Base-by-base conservation (phyloP, 495 filamentous ascomycete species). In the Aspergillus cristatus region DNA sequence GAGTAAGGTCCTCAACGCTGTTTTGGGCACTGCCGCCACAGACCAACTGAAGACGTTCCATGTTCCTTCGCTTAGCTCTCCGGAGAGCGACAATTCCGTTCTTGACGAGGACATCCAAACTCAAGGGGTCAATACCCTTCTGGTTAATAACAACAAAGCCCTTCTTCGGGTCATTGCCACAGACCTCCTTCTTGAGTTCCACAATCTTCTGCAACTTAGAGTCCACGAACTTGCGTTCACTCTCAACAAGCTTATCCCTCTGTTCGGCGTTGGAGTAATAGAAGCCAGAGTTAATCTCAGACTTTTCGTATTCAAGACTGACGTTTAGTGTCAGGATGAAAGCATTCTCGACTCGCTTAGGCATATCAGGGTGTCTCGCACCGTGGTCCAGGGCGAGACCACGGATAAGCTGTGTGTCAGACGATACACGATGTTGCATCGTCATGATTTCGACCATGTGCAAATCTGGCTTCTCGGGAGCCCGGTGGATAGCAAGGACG, bases 371-470 rank as follows among this genome's bases (percentile, higher is more conserved):
- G 57, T 99, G 91, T 53, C 91, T 76, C 3, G 91, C 91, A 47
- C 91, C 91, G 60, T 99, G 91, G 44, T 99, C 91, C 40, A 99
- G 67, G 6, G 86, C 91, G 22, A 99, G 73, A 37, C 91, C 91
- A 43, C 81, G 78, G 54, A 99, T 94, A 29, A 99, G 78, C 52
- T 94, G 87, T 17, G 91, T 99, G 59, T 99, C 91, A 8, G 91
- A 84, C 32, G 91, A 90, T 26, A 83, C 84, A 40, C 90, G 86
- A 67, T 99, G 91, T 60, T 97, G 91, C 91, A 99, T 99, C 56
- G 93, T 96, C 93, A 97, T 97, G 47, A 99, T 96, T 63, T 99
- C 91, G 45, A 99, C 73, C 91, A 99, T 99, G 65, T 97, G 90
- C 44, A 99, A 63, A 60, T 99, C 91, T 32, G 91, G 91, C 67